Conservation (phyloP, 106 monocot genomes). For the Acorus gramineus region DNA sequence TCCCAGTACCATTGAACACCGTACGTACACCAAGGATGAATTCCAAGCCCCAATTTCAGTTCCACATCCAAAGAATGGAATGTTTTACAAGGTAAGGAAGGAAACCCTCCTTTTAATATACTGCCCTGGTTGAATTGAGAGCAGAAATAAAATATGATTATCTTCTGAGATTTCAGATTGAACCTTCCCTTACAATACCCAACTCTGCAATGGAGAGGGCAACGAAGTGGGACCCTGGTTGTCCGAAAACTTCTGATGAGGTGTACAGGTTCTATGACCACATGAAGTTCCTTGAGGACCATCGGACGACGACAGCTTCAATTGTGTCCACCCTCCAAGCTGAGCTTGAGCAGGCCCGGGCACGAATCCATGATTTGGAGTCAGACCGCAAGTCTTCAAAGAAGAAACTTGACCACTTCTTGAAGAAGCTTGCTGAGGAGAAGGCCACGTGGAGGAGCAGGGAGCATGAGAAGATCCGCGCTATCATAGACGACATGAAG, state of each 20-base stretch:
- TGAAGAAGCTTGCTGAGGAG: slow-evolving; percentile 61
- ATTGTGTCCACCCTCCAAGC: slow-evolving; percentile 37
- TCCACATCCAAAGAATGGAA: slow-evolving; percentile 27
- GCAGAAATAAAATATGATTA: neutral
- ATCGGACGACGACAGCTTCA: slow-evolving; percentile 20
- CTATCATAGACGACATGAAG: slow-evolving; percentile 63
- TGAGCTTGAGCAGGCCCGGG: slow-evolving; percentile 56
- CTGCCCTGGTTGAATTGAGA: too few species aligned
- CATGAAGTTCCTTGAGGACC: slow-evolving; percentile 48
- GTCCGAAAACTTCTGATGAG: slow-evolving; percentile 23
- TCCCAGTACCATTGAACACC: slow-evolving; percentile 11
- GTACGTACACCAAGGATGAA: slow-evolving; percentile 16
- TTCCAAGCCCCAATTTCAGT: slow-evolving; percentile 14
- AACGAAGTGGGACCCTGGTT: slow-evolving; percentile 75
- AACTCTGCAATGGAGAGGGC: slow-evolving; percentile 55
- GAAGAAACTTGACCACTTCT: slow-evolving; percentile 69
- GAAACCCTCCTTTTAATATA: too few species aligned
- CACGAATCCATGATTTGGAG: slow-evolving; percentile 54
- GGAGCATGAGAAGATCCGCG: slow-evolving; percentile 59
- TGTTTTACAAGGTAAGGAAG: slow-evolving; percentile 38
- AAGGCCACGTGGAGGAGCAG: slow-evolving; percentile 53
- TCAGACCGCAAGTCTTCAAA: slow-evolving; percentile 40
- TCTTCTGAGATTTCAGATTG: slow-evolving; percentile 28
- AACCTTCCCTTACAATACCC: slow-evolving; percentile 24
- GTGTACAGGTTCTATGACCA: slow-evolving; percentile 34